These are phyloP conservation scores for Cyberlindnera meyerae DNA, from an alignment of 805 yeast species.

Conservation along the genomic window DNA sequence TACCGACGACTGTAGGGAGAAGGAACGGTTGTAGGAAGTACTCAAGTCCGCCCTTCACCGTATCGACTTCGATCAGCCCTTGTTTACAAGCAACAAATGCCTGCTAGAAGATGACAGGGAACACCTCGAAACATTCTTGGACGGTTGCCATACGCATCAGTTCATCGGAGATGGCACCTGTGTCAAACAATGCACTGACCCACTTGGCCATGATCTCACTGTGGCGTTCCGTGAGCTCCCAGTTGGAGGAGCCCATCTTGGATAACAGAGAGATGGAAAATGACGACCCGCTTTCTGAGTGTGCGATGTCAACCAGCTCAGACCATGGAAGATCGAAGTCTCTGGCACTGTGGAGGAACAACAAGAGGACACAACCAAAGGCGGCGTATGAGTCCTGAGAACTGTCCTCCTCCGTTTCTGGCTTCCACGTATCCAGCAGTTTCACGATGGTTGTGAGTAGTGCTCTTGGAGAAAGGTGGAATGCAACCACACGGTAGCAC, in stretches of 20 bases:
- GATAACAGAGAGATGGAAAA: conserved; percentile 29
- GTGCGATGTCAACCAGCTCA: too few relatives aligned
- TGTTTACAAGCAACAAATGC: conserved; percentile 56
- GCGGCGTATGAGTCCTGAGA: conserved; percentile 66
- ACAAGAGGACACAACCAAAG: conserved; percentile 55
- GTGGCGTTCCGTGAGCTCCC: conserved; percentile 20
- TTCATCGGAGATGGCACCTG: conserved; percentile 83
- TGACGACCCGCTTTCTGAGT: conserved; percentile 26
- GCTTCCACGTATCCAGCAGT: conserved; percentile 44
- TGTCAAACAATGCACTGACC: conserved; percentile 76
- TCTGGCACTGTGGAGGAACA: conserved; percentile 36
- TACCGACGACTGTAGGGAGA: conserved; percentile 49
- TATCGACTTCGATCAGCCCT: conserved; percentile 51
- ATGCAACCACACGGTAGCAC: conserved; percentile 39
- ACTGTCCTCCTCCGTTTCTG: conserved; percentile 42
- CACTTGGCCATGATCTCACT: conserved; percentile 52
- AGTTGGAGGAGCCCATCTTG: conserved; percentile 24
- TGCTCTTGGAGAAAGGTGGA: conserved; percentile 40
- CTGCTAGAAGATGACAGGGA: conserved; percentile 73
- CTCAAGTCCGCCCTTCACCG: conserved; percentile 74
- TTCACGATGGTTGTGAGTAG: conserved; percentile 42
- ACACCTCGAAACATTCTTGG: conserved; percentile 59
- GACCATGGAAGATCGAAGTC: too few relatives aligned
- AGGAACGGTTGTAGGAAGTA: conserved; percentile 80
- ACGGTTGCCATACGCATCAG: conserved; percentile 61